Evolutionary conservation across 805 yeast species (phyloP).

Genomic region (Kregervanrija pseudodelftensis): DNA sequence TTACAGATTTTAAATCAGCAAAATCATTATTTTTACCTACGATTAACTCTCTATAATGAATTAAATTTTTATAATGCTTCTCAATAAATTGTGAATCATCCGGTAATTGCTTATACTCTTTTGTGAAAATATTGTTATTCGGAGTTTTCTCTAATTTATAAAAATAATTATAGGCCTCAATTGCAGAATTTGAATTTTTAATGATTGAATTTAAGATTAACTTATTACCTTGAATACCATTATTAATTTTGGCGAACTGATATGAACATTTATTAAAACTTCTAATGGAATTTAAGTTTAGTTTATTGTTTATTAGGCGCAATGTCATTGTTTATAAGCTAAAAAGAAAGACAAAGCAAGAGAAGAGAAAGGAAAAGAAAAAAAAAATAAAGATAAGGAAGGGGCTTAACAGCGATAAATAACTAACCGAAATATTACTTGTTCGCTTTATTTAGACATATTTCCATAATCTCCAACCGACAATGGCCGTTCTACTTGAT

Average conservation of each 20-base stretch:
- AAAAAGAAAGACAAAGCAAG: too few species aligned
- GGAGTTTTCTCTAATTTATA: constrained; percentile 7
- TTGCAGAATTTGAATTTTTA: constrained; percentile 17
- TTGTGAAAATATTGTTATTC: constrained; percentile 9
- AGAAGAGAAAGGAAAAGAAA: too few species aligned
- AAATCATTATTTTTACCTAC: constrained; percentile 23
- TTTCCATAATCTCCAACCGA: constrained; percentile 23
- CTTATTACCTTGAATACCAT: too few species aligned
- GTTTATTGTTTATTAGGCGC: too few species aligned
- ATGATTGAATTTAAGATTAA: not conserved
- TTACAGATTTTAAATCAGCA: constrained; percentile 32
- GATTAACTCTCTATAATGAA: constrained; percentile 26
- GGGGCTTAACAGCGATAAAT: too few species aligned
- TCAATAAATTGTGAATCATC: constrained; percentile 48
- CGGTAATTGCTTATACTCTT: constrained; percentile 40
- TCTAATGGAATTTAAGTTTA: too few species aligned
- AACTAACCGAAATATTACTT: too few species aligned
- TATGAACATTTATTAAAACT: too few species aligned
- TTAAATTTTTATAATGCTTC: constrained; percentile 38
- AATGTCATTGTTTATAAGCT: too few species aligned
- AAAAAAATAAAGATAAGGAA: too few species aligned
- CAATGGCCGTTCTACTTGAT: constrained; percentile 11
- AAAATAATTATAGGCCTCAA: constrained; percentile 22
- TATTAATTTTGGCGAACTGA: too few species aligned
- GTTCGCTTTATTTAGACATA: constrained; percentile 11